Percentiles rank a stretch among this genome's conserved stretches.
Evolutionary conservation across 2,329 filamentous ascomycete genomes (phyloP).

Genomic region (Xylariomycetidae sp.): DNA sequence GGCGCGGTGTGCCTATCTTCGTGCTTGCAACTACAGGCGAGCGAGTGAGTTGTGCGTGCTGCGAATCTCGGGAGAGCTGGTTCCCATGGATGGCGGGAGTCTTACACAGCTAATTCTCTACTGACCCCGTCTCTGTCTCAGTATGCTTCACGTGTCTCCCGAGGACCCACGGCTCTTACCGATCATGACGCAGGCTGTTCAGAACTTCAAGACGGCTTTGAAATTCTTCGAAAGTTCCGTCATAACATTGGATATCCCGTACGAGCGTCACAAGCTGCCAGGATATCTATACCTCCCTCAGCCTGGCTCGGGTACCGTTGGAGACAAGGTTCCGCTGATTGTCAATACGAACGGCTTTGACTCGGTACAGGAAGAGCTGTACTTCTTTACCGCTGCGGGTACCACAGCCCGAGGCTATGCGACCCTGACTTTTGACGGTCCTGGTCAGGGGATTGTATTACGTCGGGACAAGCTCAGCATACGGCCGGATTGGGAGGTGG

Average conservation of each 20-base stretch:
- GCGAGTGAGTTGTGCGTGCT: too few species aligned
- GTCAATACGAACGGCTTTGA: slow-evolving; percentile 25
- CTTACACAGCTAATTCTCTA: too few species aligned
- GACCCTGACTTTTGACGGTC: slow-evolving; percentile 33
- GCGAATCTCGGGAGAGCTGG: too few species aligned
- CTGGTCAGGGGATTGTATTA: slow-evolving; percentile 31
- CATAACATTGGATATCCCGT: neutral
- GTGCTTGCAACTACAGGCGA: neutral
- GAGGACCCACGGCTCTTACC: neutral
- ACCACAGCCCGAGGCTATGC: slow-evolving; percentile 29
- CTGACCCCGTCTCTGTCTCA: too few species aligned
- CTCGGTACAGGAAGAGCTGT: slow-evolving; percentile 29
- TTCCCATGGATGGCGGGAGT: too few species aligned
- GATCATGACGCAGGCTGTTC: neutral
- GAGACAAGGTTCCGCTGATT: slow-evolving; percentile 24
- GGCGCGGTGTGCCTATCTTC: neutral
- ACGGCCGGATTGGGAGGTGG: slow-evolving; percentile 25
- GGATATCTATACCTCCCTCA: slow-evolving; percentile 24
- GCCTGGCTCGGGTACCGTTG: too few species aligned
- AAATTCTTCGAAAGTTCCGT: neutral
- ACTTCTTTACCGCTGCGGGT: slow-evolving; percentile 14
- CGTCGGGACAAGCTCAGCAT: slow-evolving; percentile 10
- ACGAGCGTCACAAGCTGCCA: slow-evolving; percentile 16
- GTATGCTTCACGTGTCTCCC: too few species aligned
- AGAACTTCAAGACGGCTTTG: neutral